Base-by-base conservation (phyloP, 805 yeast species). In the Brettanomyces custersianus region DNA sequence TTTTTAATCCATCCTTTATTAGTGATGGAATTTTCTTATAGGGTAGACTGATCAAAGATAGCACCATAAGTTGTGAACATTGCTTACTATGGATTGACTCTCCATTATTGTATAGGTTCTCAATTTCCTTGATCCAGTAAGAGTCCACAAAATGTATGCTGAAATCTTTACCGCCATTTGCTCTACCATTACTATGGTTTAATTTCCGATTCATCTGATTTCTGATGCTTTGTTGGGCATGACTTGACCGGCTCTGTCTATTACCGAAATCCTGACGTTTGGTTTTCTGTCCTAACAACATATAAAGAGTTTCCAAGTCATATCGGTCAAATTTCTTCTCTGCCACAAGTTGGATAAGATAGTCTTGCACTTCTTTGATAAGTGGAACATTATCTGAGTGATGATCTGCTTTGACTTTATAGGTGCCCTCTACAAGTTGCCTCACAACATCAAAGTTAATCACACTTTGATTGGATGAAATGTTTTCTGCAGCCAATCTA, bases 121-220 rank as follows among this genome's bases (percentile, higher is more conserved):
- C 90, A 29, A 82, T 48, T 11, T 56, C 51, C 43, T 74, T 78
- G 13, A 78, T 54, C 87, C 87, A 81, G 9, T 63, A 57, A 1
- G 58, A 47, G 16, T 62, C 62, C 2, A 79, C 72, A 53, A 80
- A 82, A 16, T 46, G 49, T 38, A 72, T 80, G 2, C 75, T 66
- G 52, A 80, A 77, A 2, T 49, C 52, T 6, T n/a, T 13, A 16
- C 17, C 19, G 13, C 25, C n/a, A 20, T 15, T 21, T 5, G 27
- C 21, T 10, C 23, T 23, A 12, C 32, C 32, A 29, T 8, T 16
- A 8, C n/a, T 16, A n/a, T 15, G 15, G 31, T 9, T 29, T n/a
- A n/a, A 7, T 9, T 9, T 19, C n/a, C n/a, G n/a, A n/a, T n/a
- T n/a, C n/a, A n/a, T n/a, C n/a, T n/a, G n/a, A n/a, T n/a, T n/a